phyloP scores from a whole-genome alignment of 2,329 filamentous ascomycete species.

The Tolypocladium pustulatum region DNA sequence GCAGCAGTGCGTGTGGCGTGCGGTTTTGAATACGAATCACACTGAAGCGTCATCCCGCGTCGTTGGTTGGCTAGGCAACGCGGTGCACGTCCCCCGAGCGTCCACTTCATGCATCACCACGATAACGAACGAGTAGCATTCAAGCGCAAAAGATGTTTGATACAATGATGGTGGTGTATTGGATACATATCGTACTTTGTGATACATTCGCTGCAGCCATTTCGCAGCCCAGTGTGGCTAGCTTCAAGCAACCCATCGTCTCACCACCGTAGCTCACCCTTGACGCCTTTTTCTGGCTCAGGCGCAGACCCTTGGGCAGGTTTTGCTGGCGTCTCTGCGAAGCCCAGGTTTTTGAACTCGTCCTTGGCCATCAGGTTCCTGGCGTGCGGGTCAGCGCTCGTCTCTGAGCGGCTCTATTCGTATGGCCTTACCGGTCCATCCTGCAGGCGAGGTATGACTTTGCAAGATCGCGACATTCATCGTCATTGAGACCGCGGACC shows the following conservation, averaged over 20 bases:
- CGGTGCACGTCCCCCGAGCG: not conserved
- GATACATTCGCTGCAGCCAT: not conserved
- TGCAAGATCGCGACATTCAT: constrained; percentile 73
- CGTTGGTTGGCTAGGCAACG: constrained; percentile 14
- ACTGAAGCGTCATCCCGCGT: not conserved
- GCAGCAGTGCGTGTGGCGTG: constrained; percentile 1
- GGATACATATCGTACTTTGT: not conserved
- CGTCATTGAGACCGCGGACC: constrained; percentile 73
- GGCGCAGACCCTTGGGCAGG: constrained; percentile 11
- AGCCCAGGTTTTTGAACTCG: constrained; percentile 89
- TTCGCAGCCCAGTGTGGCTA: not conserved
- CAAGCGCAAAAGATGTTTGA: not conserved
- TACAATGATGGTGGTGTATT: not conserved
- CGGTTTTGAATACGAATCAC: constrained; percentile 7
- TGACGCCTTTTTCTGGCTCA: constrained; percentile 24
- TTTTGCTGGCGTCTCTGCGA: constrained; percentile 24
- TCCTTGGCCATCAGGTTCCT: constrained; percentile 95
- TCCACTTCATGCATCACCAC: not conserved
- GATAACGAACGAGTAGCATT: not conserved
- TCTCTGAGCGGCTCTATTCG: not conserved
- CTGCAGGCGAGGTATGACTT: constrained; percentile 85
- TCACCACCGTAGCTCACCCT: constrained; percentile 27
- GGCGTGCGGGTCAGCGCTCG: not conserved
- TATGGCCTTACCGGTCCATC: constrained; percentile 71
- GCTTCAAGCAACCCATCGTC: not conserved